A percentile compares a stretch with the other conserved stretches of the same genome.
Conservation (phyloP, 805 yeast species). For the Teunomyces stri region DNA sequence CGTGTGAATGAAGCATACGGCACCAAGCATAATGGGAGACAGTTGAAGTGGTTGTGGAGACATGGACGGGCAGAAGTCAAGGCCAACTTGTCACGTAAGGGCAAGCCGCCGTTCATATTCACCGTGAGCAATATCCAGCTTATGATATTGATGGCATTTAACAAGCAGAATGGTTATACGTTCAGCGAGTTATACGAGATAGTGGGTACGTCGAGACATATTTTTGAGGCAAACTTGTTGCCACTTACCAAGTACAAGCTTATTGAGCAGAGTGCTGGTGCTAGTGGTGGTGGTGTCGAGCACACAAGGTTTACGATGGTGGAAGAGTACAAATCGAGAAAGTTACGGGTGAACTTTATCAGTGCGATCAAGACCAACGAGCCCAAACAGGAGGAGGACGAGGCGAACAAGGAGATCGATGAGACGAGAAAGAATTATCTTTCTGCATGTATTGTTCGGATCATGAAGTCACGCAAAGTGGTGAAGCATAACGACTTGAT, state of each 20-base stretch:
- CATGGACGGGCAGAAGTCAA: conserved; percentile 88
- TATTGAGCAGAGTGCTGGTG: conserved; percentile 60
- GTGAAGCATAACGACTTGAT: conserved; percentile 77
- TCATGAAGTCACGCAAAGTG: conserved; percentile 90
- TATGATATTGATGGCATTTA: conserved; percentile 82
- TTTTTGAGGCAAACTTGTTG: conserved; percentile 70
- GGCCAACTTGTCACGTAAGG: conserved; percentile 78
- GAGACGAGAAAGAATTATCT: conserved; percentile 83
- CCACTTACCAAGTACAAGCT: conserved; percentile 81
- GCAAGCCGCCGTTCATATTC: conserved; percentile 76
- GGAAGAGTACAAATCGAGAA: conserved; percentile 80
- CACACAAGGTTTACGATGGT: conserved; percentile 68
- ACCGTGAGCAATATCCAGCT: conserved; percentile 84
- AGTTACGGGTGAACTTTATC: conserved; percentile 77
- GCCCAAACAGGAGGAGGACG: conserved; percentile 66
- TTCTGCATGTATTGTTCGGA: conserved; percentile 91
- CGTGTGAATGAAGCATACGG: conserved; percentile 68
- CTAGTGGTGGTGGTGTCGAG: conserved; percentile 43
- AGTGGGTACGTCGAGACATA: conserved; percentile 64
- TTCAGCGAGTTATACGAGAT: conserved; percentile 58
- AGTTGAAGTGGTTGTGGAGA: conserved; percentile 94
- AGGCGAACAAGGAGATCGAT: conserved; percentile 75
- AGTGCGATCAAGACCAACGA: conserved; percentile 53
- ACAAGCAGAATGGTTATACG: conserved; percentile 60
- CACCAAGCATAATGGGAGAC: conserved; percentile 78